Evolutionary conservation across 2,329 filamentous ascomycete species (phyloP), one percentile per base, ranked within the genome.

Genomic region (Paracamarosporium sp.): DNA sequence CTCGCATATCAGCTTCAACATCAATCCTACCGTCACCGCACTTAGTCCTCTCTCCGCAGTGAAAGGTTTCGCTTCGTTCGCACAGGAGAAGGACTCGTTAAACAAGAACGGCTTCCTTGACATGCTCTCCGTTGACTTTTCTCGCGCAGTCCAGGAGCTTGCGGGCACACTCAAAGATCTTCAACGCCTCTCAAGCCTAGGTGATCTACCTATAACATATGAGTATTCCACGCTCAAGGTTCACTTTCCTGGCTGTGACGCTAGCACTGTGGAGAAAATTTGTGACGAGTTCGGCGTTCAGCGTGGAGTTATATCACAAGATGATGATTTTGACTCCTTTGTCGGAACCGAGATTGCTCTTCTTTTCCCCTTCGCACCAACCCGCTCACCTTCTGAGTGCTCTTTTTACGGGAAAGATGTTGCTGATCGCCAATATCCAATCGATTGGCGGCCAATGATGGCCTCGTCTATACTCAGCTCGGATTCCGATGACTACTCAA

Each of bases 181-280:
- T 6, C 90, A 91, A 69, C 86, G 87, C 33, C 81, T 99, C 1
- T 86, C 92, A 0, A 79, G 83, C 0, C 77, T 98, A 1, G 95
- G 95, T 1, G 93, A 97, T 71, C 80, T 99, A 20, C 93, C 94
- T 0, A 86, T 98, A 31, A 83, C 86, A 0, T 83, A 97, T 51
- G 86, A 92, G 53, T 81, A 84, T 31, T 86, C 86, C 1, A 85
- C 86, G 0, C 79, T 97, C 4, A 88, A 93, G 31, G 88, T 98
- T 1, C 89, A 93, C 28, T 98, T 99, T 70, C 93, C 93, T 0
- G 95, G 95, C 3, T 93, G 95, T 60, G 94, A 98, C 69, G 88
- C 88, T 0, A 86, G 89, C 15, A 91, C 91, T 0, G 90, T 97
- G 0, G 92, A 96, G 71, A 82, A 84, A 3, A 83, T 99, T 1